Percentiles rank a stretch among this genome's conserved stretches.
phyloP scores from a whole-genome alignment of 345 rosid genomes.

The Gossypium bickii region DNA sequence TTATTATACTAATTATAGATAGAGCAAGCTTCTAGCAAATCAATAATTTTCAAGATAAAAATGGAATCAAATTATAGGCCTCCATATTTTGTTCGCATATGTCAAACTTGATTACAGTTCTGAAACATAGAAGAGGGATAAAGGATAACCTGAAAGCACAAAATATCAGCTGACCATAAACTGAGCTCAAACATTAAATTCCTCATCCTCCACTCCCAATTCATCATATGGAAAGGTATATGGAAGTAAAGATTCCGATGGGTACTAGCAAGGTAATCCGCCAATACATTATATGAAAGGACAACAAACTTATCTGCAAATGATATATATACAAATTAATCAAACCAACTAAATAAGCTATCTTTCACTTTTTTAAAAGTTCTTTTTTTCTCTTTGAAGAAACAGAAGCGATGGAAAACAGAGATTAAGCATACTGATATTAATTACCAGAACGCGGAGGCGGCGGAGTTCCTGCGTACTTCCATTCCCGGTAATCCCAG shows the following conservation, averaged over 20 bases:
- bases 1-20: neutral
- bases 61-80: neutral
- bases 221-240: constrained; percentile 66
- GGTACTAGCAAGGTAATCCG: constrained; percentile 78
- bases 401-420: neutral
- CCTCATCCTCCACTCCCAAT: constrained; percentile 81
- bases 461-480: constrained; percentile 46
- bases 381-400: too few relatives aligned
- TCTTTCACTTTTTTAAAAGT: neutral
- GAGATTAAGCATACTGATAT: neutral
- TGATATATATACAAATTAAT: constrained; percentile 1
- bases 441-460: constrained; percentile 57
- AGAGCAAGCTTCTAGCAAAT: neutral
- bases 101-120: neutral
- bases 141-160: constrained; percentile 82
- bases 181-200: constrained; percentile 75
- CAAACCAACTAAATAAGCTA: neutral
- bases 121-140: neutral
- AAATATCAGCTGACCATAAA: constrained; percentile 86
- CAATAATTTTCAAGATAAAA: neutral
- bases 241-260: constrained; percentile 85
- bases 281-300: constrained; percentile 84
- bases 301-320: constrained; percentile 68
- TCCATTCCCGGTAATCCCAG: constrained; percentile 72
- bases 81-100: neutral